These are phyloP conservation scores for Buxus sempervirens DNA, from an alignment of 164 flowering plant genomes.

Conservation along the genomic window DNA sequence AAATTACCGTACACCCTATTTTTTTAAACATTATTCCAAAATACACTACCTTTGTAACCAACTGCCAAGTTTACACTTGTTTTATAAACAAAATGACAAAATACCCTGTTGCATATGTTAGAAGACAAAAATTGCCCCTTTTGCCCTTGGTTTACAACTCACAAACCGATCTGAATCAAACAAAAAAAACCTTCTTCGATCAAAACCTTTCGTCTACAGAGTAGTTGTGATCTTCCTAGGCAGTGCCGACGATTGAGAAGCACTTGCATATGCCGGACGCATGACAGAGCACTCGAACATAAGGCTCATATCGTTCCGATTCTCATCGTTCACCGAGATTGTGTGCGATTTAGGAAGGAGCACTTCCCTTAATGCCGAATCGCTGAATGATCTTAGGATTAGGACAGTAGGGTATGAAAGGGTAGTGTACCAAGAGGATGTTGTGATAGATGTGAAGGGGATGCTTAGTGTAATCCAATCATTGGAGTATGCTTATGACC, in stretches of 20 bases:
- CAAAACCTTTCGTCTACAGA: constrained; percentile 1
- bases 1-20: no score
- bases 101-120: no score
- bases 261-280: constrained; percentile 39
- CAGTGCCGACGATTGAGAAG: constrained; percentile 48
- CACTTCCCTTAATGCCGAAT: background rate
- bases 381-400: background rate
- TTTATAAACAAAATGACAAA: no score
- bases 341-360: background rate
- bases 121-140: no score
- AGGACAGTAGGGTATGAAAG: background rate
- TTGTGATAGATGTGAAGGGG: constrained; percentile 29
- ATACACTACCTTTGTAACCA: no score
- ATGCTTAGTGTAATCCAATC: constrained; percentile 23
- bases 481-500: constrained; percentile 22
- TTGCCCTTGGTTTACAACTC: no score
- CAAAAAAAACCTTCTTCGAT: no score
- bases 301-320: constrained; percentile 27
- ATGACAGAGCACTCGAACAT: constrained; percentile 33
- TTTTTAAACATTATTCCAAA: no score
- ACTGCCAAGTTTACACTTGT: no score
- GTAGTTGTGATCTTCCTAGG: constrained; percentile 45
- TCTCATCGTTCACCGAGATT: background rate
- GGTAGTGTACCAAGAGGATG: constrained; percentile 19
- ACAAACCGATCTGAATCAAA: no score